These are phyloP conservation scores for Microthlaspi erraticum DNA, from an alignment of 345 rosid species.

Conservation along the genomic window DNA sequence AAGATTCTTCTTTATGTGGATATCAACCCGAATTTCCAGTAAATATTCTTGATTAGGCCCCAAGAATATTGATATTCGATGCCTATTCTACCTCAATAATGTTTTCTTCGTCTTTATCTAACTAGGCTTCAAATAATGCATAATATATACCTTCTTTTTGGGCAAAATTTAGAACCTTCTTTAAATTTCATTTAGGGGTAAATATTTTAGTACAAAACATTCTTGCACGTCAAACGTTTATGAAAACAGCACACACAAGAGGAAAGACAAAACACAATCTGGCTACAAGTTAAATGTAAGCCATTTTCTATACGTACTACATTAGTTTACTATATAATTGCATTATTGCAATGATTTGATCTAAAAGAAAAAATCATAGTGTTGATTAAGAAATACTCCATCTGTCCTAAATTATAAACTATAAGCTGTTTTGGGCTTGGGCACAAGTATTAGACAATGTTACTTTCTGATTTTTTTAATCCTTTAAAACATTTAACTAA, in stretches of 20 bases:
- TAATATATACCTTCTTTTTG: neutral
- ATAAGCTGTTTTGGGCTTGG: too few relatives aligned
- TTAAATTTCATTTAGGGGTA: neutral
- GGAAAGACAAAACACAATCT: neutral
- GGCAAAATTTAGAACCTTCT: neutral
- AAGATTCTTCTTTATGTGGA: conserved; percentile 31
- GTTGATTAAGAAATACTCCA: too few relatives aligned
- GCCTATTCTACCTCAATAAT: conserved; percentile 18
- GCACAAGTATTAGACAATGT: too few relatives aligned
- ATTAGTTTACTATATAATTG: too few relatives aligned
- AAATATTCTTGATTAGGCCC: conserved; percentile 38
- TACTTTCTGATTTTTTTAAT: too few relatives aligned
- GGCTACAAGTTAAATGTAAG: neutral
- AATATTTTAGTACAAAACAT: neutral
- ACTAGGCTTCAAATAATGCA: neutral
- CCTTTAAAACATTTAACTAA: too few relatives aligned
- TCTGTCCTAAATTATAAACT: too few relatives aligned
- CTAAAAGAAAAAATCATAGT: too few relatives aligned
- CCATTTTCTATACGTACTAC: too few relatives aligned
- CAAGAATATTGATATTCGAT: conserved; percentile 41
- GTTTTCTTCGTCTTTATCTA: conserved; percentile 20
- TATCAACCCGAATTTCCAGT: conserved; percentile 16
- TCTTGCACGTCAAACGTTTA: neutral
- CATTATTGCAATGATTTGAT: too few relatives aligned
- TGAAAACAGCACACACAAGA: neutral